Conservation (phyloP, 2,329 filamentous ascomycete species). For the Colletotrichum gloeosporioides region DNA sequence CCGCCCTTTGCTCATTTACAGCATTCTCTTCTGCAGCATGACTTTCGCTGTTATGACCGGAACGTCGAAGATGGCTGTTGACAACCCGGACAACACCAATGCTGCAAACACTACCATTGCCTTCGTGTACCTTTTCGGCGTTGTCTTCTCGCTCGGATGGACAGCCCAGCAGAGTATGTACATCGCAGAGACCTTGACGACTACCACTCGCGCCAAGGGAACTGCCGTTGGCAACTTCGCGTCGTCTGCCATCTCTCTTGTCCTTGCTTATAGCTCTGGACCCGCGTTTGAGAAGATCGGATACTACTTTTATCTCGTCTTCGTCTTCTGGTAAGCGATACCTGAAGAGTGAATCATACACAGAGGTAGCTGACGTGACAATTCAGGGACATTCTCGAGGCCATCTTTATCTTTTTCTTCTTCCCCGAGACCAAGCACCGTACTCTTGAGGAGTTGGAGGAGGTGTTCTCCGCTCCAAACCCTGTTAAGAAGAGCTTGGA, state of each 20-base stretch:
- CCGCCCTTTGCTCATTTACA: conserved; percentile 56
- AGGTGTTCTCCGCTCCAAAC: conserved; percentile 53
- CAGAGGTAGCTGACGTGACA: neutral
- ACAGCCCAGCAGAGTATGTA: conserved; percentile 57
- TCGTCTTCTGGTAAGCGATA: conserved; percentile 44
- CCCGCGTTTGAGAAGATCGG: conserved; percentile 48
- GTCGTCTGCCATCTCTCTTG: conserved; percentile 39
- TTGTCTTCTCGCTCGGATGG: conserved; percentile 57
- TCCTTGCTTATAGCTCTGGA: conserved; percentile 50
- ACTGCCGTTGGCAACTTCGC: conserved; percentile 49
- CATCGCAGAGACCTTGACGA: conserved; percentile 52
- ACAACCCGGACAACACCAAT: conserved; percentile 37
- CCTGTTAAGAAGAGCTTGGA: conserved; percentile 49
- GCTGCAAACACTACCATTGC: conserved; percentile 52
- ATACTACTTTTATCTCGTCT: conserved; percentile 51
- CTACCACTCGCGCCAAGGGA: conserved; percentile 49
- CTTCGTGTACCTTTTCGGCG: conserved; percentile 59
- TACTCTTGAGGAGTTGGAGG: conserved; percentile 59
- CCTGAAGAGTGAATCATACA: neutral
- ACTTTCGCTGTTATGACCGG: conserved; percentile 56
- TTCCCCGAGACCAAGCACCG: conserved; percentile 54
- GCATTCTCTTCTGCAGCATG: conserved; percentile 48
- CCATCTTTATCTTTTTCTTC: conserved; percentile 52
- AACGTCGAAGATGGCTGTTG: conserved; percentile 48
- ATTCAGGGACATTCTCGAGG: conserved; percentile 41